A percentile compares a stretch with the other conserved stretches of the same genome.
These are phyloP conservation scores for Trametes cingulata DNA, from an alignment of 768 basidiomycete genomes.

Conservation along the genomic window DNA sequence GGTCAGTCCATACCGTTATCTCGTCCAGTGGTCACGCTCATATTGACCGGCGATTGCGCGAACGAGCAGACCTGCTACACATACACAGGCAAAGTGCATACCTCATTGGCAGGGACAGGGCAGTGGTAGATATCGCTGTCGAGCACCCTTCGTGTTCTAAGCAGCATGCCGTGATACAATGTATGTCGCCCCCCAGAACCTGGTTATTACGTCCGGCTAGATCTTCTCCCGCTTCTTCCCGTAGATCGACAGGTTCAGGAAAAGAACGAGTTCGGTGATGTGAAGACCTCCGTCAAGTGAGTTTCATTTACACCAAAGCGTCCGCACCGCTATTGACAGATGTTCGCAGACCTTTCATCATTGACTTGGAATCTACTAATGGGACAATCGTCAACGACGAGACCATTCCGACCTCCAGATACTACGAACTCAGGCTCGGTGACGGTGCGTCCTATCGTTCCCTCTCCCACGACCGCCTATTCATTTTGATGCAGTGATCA, in stretches of 20 bases:
- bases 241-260: constrained; percentile 81
- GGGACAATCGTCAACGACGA: constrained; percentile 90
- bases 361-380: constrained; percentile 99
- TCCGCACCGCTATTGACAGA: background rate
- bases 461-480: background rate
- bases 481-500: constrained; percentile 58
- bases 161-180: constrained; percentile 97
- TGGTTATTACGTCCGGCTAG: background rate
- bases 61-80: constrained; percentile 74
- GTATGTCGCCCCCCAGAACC: constrained; percentile 42
- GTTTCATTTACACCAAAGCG: constrained; percentile 32
- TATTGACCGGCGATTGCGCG: background rate
- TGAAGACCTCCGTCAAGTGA: constrained; percentile 82
- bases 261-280: constrained; percentile 83
- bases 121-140: constrained; percentile 83
- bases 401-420: constrained; percentile 81
- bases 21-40: background rate
- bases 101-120: constrained; percentile 84
- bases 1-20: constrained; percentile 54
- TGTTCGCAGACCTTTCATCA: constrained; percentile 80
- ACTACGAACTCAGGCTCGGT: constrained; percentile 75
- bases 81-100: constrained; percentile 95
- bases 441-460: constrained; percentile 54
- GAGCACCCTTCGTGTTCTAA: constrained; percentile 99
- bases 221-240: constrained; percentile 8